phyloP scores from a whole-genome alignment of 208 protist genomes.

The Porcisia hertigi region DNA sequence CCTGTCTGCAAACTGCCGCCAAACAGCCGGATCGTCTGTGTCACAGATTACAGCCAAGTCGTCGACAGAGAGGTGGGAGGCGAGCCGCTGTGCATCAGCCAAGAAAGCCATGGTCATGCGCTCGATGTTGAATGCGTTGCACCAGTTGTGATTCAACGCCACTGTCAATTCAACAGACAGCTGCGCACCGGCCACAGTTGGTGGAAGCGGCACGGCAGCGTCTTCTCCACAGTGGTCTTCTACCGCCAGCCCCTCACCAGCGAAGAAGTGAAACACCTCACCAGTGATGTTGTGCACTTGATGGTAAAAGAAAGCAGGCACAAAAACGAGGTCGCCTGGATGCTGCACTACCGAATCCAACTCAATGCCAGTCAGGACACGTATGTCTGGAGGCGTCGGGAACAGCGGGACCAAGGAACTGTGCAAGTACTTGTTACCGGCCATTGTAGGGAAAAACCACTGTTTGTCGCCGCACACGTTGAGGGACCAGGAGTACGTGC shows the following conservation, averaged over 20 bases:
- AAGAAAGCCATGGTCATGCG: conserved; percentile 59
- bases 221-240: neutral
- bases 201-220: neutral
- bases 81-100: conserved; percentile 44
- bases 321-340: conserved; percentile 84
- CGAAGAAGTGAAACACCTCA: conserved; percentile 17
- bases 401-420: conserved; percentile 30
- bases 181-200: neutral
- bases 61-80: conserved; percentile 32
- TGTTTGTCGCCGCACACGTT: conserved; percentile 85
- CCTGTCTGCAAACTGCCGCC: conserved; percentile 45
- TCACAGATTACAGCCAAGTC: conserved; percentile 52
- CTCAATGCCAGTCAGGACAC: conserved; percentile 54
- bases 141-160: conserved; percentile 92
- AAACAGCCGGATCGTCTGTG: conserved; percentile 32
- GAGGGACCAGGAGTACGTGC: conserved; percentile 88
- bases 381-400: conserved; percentile 56
- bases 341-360: conserved; percentile 58
- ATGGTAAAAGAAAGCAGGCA: conserved; percentile 73
- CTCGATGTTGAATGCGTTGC: conserved; percentile 68
- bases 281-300: conserved; percentile 85
- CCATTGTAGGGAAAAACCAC: conserved; percentile 76
- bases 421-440: conserved; percentile 53
- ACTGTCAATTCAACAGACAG: conserved; percentile 37
- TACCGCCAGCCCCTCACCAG: neutral